Evolutionary conservation across 202 grass and related monocot species (phyloP).

Genomic region (Hordeum pubiflorum): DNA sequence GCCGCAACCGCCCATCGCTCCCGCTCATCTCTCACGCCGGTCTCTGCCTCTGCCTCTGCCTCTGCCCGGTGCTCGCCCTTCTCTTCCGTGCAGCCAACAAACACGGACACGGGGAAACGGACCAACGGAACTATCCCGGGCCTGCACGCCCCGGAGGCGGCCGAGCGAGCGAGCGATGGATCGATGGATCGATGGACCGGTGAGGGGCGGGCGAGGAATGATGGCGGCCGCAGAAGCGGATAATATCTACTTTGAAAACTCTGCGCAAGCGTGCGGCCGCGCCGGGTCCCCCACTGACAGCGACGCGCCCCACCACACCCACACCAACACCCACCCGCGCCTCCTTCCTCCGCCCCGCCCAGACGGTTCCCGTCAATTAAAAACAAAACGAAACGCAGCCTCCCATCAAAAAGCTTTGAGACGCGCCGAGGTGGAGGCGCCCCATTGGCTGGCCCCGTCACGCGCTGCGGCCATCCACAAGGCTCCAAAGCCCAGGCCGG

Average conservation of each 20-base stretch:
- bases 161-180: too few relatives aligned
- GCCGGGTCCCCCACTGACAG: not conserved
- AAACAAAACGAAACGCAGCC: not conserved
- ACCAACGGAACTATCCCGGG: too few relatives aligned
- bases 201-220: not conserved
- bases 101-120: too few relatives aligned
- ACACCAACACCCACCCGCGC: not conserved
- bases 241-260: constrained; percentile 19
- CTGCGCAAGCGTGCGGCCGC: constrained; percentile 25
- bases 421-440: not conserved
- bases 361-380: constrained; percentile 8
- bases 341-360: not conserved
- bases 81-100: too few relatives aligned
- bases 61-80: too few relatives aligned
- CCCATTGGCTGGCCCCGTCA: constrained; percentile 17
- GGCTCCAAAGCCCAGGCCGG: constrained; percentile 9
- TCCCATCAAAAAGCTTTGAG: not conserved
- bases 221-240: constrained; percentile 18
- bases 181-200: too few relatives aligned
- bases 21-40: too few relatives aligned
- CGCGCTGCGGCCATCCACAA: constrained; percentile 37
- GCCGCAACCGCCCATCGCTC: too few relatives aligned
- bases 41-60: too few relatives aligned
- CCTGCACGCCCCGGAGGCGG: too few relatives aligned
- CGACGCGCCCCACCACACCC: constrained; percentile 1